Percentiles rank a stretch among this genome's conserved stretches.
Conservation (phyloP, 1,284 basidiomycete genomes). For the Leccinum pachyderme region DNA sequence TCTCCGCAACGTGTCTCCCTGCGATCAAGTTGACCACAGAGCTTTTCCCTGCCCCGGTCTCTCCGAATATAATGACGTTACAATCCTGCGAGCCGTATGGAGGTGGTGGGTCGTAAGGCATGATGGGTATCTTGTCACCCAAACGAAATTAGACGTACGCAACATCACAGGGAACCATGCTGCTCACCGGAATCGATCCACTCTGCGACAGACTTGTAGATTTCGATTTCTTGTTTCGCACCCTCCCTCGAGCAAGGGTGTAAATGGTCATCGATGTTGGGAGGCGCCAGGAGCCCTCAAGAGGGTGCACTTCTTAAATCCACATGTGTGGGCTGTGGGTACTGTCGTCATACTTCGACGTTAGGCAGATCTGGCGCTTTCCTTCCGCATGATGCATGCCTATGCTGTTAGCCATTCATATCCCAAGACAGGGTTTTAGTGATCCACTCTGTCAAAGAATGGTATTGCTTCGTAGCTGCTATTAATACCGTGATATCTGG, state of each 20-base stretch:
- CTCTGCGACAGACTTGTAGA: neutral
- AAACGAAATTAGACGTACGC: constrained; percentile 5
- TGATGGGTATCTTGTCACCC: constrained; percentile 6
- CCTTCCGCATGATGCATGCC: constrained; percentile 2
- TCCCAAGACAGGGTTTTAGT: constrained; percentile 7
- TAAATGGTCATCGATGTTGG: constrained; percentile 8
- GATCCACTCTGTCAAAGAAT: constrained; percentile 9
- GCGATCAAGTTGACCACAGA: constrained; percentile 32
- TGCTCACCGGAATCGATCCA: constrained; percentile 12
- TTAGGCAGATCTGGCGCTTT: constrained; percentile 7
- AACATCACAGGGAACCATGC: neutral
- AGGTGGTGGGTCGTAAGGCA: constrained; percentile 10
- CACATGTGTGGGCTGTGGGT: constrained; percentile 17
- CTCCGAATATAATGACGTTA: constrained; percentile 30
- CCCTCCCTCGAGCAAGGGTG: constrained; percentile 3
- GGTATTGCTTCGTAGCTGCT: constrained; percentile 1
- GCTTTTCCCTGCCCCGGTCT: constrained; percentile 28
- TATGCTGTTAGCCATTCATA: constrained; percentile 13
- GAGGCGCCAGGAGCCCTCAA: neutral
- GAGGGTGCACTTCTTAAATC: neutral
- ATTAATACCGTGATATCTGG: constrained; percentile 12
- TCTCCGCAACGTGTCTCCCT: constrained; percentile 17
- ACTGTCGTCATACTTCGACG: constrained; percentile 6
- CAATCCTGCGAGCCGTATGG: constrained; percentile 14
- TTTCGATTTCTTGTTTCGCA: constrained; percentile 1